Conservation (phyloP, 169 alveolate genomes). For the Plasmodium relictum region DNA sequence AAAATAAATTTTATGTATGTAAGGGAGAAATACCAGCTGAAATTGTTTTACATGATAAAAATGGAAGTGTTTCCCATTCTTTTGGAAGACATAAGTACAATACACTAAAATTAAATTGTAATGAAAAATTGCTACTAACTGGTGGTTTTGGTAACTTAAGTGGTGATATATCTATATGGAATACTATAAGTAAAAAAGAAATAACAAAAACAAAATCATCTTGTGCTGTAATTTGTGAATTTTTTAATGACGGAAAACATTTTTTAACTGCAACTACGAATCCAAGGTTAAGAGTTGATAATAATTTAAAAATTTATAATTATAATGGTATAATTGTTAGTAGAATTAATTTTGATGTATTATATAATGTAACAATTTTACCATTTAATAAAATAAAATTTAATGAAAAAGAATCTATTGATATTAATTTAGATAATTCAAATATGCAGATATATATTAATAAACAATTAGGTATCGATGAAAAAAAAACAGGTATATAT, state of each 20-base stretch:
- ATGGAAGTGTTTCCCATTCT: conserved; percentile 79
- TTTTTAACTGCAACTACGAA: conserved; percentile 91
- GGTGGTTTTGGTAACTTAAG: conserved; percentile 95
- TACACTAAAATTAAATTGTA: conserved; percentile 86
- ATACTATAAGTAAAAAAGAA: conserved; percentile 81
- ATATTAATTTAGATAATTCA: conserved; percentile 1
- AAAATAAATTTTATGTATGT: conserved; percentile 81
- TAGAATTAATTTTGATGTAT: conserved; percentile 81
- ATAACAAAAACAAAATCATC: conserved; percentile 83
- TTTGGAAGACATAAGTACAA: conserved; percentile 89
- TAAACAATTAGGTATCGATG: conserved; percentile 70
- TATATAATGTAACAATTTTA: conserved; percentile 77
- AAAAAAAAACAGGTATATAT: conserved; percentile 77
- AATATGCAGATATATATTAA: conserved; percentile 24
- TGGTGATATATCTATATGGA: conserved; percentile 94
- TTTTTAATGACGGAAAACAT: conserved; percentile 86
- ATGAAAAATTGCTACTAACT: conserved; percentile 85
- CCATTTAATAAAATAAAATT: conserved; percentile 59
- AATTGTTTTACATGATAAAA: conserved; percentile 77
- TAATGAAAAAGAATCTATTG: conserved; percentile 23
- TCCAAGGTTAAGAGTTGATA: conserved; percentile 94
- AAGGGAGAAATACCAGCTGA: conserved; percentile 86
- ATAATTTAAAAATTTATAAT: conserved; percentile 87
- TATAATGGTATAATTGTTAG: conserved; percentile 86
- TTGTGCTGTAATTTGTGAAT: conserved; percentile 87